phyloP scores from a whole-genome alignment of 2,329 filamentous ascomycete species.

The Pezicula rhizophila region DNA sequence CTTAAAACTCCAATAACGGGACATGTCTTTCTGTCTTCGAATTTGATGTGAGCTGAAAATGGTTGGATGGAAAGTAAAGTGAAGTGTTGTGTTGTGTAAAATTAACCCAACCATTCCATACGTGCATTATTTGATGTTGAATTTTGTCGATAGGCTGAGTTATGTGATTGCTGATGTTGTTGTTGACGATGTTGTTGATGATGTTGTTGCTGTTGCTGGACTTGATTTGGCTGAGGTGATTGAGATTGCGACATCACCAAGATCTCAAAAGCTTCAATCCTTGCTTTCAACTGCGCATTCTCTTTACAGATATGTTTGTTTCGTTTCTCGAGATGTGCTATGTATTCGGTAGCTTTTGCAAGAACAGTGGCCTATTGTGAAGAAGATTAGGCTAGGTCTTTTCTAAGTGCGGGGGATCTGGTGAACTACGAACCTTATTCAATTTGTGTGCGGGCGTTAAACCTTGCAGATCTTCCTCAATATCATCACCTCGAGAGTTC shows the following conservation, averaged over 20 bases:
- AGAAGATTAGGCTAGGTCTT: background rate
- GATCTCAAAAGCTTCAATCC: slow-evolving; percentile 72
- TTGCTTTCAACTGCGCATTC: slow-evolving; percentile 68
- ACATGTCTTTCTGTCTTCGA: no score
- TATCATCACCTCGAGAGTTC: slow-evolving; percentile 48
- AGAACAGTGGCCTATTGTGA: slow-evolving; percentile 45
- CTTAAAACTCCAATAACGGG: no score
- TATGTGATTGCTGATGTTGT: background rate
- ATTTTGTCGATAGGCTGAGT: no score
- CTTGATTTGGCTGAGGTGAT: slow-evolving; percentile 6
- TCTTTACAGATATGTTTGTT: slow-evolving; percentile 79
- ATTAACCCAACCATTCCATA: no score
- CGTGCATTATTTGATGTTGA: no score
- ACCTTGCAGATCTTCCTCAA: slow-evolving; percentile 52
- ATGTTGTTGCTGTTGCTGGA: background rate
- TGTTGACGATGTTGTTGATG: background rate
- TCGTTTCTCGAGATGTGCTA: slow-evolving; percentile 83
- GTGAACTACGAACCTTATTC: slow-evolving; percentile 47
- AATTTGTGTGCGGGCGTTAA: slow-evolving; percentile 60
- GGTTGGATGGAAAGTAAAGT: no score
- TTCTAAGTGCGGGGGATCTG: background rate
- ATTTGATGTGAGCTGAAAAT: no score
- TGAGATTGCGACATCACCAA: slow-evolving; percentile 57
- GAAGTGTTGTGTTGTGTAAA: no score
- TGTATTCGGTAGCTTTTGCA: slow-evolving; percentile 94